phyloP scores from a whole-genome alignment of 2,329 filamentous ascomycete genomes.

The Amauroascus niger region DNA sequence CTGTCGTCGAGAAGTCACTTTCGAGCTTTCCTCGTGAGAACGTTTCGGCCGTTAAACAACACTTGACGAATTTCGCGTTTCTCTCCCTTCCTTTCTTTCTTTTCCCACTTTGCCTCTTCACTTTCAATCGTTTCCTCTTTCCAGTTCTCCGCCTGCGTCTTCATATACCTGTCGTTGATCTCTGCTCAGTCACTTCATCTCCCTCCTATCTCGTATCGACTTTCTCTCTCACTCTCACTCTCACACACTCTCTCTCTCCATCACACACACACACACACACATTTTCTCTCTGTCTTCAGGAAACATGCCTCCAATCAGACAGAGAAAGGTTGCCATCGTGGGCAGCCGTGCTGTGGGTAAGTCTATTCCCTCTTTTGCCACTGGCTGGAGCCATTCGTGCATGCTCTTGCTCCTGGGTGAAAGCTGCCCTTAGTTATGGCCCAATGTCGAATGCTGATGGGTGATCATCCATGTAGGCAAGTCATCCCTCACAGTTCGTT shows the following conservation, averaged over 20 bases:
- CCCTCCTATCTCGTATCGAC: not conserved
- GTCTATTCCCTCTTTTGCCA: constrained; percentile 23
- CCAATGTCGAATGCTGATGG: not conserved
- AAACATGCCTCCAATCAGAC: constrained; percentile 64
- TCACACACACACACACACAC: too few relatives aligned
- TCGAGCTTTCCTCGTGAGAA: constrained; percentile 5
- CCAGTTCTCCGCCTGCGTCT: not conserved
- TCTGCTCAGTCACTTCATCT: not conserved
- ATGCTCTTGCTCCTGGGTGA: not conserved
- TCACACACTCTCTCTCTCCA: too few relatives aligned
- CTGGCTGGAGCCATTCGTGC: not conserved
- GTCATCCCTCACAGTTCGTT: constrained; percentile 92
- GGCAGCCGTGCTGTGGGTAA: constrained; percentile 84
- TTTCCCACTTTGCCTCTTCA: not conserved
- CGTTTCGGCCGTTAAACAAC: not conserved
- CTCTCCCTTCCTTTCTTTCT: not conserved
- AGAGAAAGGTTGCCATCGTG: constrained; percentile 91
- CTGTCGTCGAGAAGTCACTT: not conserved
- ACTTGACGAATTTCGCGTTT: not conserved
- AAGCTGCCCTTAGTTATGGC: not conserved
- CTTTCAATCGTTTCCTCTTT: not conserved
- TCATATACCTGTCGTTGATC: not conserved
- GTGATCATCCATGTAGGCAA: constrained; percentile 56
- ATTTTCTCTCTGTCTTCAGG: not conserved
- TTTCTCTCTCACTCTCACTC: too few relatives aligned